A percentile compares a stretch with the other conserved stretches of the same genome.
Conservation (phyloP, 805 yeast species). For the Candida methanosorbosa region DNA sequence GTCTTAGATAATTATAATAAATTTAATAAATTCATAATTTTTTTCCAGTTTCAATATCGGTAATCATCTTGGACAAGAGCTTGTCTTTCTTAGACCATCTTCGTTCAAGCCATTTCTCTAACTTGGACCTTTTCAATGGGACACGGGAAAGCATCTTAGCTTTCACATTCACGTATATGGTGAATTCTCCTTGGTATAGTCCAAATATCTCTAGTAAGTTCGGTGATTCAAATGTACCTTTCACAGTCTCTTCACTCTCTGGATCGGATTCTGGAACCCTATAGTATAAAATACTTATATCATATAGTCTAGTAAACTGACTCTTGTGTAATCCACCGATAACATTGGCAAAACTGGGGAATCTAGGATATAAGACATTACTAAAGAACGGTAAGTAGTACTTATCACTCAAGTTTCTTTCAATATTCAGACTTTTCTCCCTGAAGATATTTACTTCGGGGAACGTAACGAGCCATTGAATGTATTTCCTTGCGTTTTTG, state of each 20-base stretch:
- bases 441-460: constrained; percentile 80
- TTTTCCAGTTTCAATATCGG: too few relatives aligned
- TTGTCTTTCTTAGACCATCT: constrained; percentile 67
- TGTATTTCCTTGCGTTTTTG: constrained; percentile 24
- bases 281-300: constrained; percentile 43
- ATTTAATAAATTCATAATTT: not conserved
- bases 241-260: too few relatives aligned
- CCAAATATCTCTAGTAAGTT: constrained; percentile 29
- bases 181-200: constrained; percentile 18
- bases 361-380: constrained; percentile 73
- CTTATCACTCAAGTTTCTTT: constrained; percentile 44
- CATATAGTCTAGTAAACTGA: constrained; percentile 41
- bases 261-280: not conserved
- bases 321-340: constrained; percentile 31
- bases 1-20: not conserved
- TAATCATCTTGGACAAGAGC: too few relatives aligned
- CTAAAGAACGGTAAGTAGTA: constrained; percentile 53
- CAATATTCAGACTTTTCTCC: constrained; percentile 36
- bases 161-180: constrained; percentile 38
- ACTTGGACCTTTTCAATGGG: constrained; percentile 41
- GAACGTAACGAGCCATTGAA: constrained; percentile 57
- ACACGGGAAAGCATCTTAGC: constrained; percentile 37
- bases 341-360: constrained; percentile 44
- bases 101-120: constrained; percentile 71
- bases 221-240: constrained; percentile 24